Evolutionary conservation across 2,329 filamentous ascomycete genomes (phyloP).

Genomic region (Proliferodiscus dingleyae): DNA sequence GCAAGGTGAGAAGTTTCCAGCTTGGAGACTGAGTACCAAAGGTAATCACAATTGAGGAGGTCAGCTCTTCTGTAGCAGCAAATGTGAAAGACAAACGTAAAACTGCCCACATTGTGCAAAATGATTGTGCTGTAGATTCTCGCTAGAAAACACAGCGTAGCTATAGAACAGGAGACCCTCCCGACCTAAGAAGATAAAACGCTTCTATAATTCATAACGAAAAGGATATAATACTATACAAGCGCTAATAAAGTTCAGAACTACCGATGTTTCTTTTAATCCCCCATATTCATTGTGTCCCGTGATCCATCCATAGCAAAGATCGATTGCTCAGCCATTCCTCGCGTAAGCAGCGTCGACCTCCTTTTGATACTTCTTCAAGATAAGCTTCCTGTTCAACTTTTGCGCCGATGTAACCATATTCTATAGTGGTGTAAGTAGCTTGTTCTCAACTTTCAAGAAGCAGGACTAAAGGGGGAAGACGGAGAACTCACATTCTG

Average conservation of each 20-base stretch:
- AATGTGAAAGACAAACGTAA: neutral
- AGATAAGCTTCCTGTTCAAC: slow-evolving; percentile 64
- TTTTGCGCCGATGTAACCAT: slow-evolving; percentile 68
- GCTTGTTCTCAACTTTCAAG: too few species aligned
- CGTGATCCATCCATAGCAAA: too few species aligned
- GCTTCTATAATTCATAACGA: neutral
- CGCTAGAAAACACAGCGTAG: neutral
- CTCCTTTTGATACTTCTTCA: slow-evolving; percentile 56
- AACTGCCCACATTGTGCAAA: neutral
- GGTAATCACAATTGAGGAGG: too few species aligned
- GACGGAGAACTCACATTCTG: slow-evolving; percentile 52
- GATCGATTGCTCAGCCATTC: too few species aligned
- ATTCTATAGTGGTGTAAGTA: slow-evolving; percentile 39
- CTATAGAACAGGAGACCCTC: neutral
- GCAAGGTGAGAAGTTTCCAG: slow-evolving; percentile 9
- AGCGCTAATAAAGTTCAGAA: too few species aligned
- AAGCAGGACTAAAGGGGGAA: too few species aligned
- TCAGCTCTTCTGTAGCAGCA: neutral
- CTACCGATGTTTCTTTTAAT: too few species aligned
- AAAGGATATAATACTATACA: neutral
- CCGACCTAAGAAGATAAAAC: neutral
- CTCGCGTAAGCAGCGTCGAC: slow-evolving; percentile 40
- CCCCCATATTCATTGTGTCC: too few species aligned
- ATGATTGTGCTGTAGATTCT: neutral
- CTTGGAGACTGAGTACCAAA: slow-evolving; percentile 2